Evolutionary conservation across 805 yeast genomes (phyloP), one percentile per base, ranked within the genome.

Genomic region (Spathaspora hagerdaliae): DNA sequence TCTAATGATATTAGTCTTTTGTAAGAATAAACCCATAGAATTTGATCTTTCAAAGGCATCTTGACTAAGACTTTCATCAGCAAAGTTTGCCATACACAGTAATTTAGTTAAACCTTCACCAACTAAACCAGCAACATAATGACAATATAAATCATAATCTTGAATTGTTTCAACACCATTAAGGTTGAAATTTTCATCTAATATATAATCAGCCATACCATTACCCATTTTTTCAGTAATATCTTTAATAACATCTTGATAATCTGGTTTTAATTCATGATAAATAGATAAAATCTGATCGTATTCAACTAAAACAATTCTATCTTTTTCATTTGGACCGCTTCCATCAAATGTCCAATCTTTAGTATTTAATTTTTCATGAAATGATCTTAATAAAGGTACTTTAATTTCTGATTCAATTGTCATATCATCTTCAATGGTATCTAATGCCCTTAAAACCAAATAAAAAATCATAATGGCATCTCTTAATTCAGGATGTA

Each of bases 61-160:
- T 35, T 69, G 60, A 38, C 82, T 65, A 26, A 73, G 72, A 24
- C 54, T 56, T 1, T 71, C 61, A 45, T 81, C 78, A 35, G 87
- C 86, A 59, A 87, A 89, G 12, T 73, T 63, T 27, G 97, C 96
- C 37, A 81, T 74, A 14, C 87, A 84, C 56, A 89, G 80, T 65
- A 94, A 73, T 51, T 85, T 79, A 9, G 98, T 90, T 54, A 90
- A 74, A 2, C 99, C 99, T 60, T 90, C 97, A 46, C 99, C 99
- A 36, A 94, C 98, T 43, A 94, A 74, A 2, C 99, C 99, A 1
- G 99, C 99, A 48, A 94, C 99, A 59, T 91, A 88, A 67, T 91
- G 91, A 67, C 99, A 94, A 72, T 94, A 94, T 50, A 85, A 73
- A 61, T 94, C 91, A 62, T 86, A 94, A 60, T 90, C 98, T 49